Evolutionary conservation across 768 basidiomycete genomes (phyloP), one percentile per base, ranked within the genome.

Genomic region (Lactarius evosmus): DNA sequence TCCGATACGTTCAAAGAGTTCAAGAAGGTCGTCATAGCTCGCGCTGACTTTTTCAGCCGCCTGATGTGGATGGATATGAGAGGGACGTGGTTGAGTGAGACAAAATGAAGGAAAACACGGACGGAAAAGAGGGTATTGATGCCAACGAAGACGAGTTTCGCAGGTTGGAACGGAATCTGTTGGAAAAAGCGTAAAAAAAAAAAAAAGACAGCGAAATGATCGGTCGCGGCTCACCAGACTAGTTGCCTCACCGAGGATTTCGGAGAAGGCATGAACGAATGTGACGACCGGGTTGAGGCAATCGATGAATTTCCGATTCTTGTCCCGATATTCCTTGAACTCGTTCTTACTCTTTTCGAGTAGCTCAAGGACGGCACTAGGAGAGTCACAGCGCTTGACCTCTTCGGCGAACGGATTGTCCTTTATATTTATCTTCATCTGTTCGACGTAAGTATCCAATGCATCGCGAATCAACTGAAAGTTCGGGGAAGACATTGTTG

Each of bases 111-210:
- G 17, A 17, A 12, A 6, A 29, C 7, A 52, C 50, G 17, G 14
- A 60, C 58, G 2, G 58, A 0, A 2, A 60, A 36, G 36, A 60
- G 58, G 27, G 30, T 34, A 33, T 58, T n/a, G 17, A 58, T 29
- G 19, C 41, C 56, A 2, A 46, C 56, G 4, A 58, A 33, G 44
- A 58, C 32, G 4, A 32, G 27, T 46, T 32, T 46, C 33, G 41
- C 29, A 16, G 56, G 56, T 46, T 46, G 56, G 30, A 58, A 58
- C 6, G 56, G 56, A 27, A 58, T 30, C 56, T 59, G 22, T 7
- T 46, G 12, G 25, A n/a, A 17, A 19, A n/a, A n/a, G 41, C 2
- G 22, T 59, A 19, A 36, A 19, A 16, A 17, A n/a, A 29, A n/a
- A 4, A 30, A 4, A 12, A 11, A 17, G n/a, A 22, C 5, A 16